A percentile compares a stretch with the other conserved stretches of the same genome.
Conservation (phyloP, 2,329 filamentous ascomycete species). For the Phaeosphaeria sp. region DNA sequence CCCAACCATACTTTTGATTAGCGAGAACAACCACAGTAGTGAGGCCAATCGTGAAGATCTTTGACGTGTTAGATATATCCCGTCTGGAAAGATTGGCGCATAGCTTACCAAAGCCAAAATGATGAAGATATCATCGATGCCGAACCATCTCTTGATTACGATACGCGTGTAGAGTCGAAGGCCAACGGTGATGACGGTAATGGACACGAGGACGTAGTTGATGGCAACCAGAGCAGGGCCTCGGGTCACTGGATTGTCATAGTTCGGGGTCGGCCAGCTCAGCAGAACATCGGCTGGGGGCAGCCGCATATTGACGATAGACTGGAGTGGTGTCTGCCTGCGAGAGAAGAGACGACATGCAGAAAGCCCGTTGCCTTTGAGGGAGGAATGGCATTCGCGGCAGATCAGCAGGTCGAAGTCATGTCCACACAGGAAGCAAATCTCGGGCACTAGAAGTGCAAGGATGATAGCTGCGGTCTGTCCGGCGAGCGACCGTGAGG, state of each 20-base stretch:
- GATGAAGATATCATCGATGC: constrained; percentile 52
- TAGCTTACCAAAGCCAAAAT: constrained; percentile 46
- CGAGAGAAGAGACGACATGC: constrained; percentile 10
- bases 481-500: constrained; percentile 1
- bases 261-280: constrained; percentile 51
- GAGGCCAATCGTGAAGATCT: constrained; percentile 49
- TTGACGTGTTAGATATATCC: constrained; percentile 5
- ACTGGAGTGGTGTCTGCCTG: constrained; percentile 2
- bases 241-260: constrained; percentile 47
- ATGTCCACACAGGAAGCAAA: neutral
- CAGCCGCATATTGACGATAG: constrained; percentile 28
- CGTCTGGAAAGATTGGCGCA: neutral
- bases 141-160: constrained; percentile 51
- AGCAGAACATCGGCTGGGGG: constrained; percentile 39
- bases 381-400: neutral
- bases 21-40: constrained; percentile 51
- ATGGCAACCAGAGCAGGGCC: constrained; percentile 49
- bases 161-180: constrained; percentile 51
- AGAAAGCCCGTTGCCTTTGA: neutral
- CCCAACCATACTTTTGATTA: constrained; percentile 51
- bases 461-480: constrained; percentile 7
- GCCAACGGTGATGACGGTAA: constrained; percentile 45
- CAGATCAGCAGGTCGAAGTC: neutral
- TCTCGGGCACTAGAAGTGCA: neutral
- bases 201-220: constrained; percentile 47